Conservation (phyloP, 163 green algal genomes). For the Scenedesmus sp. region DNA sequence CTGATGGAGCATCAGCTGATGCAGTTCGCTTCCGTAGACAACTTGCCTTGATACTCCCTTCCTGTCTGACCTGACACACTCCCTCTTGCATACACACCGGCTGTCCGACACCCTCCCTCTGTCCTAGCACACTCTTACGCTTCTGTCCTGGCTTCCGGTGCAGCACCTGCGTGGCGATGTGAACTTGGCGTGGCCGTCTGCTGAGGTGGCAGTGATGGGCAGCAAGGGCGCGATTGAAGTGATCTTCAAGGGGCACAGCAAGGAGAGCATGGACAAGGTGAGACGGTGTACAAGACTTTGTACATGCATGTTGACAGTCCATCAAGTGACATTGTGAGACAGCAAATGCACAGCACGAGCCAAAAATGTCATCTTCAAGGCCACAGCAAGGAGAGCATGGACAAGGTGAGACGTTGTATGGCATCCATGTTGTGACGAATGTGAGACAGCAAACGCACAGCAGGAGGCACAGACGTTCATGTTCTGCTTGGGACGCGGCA, state of each 20-base stretch:
- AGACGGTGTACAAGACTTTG: too few relatives aligned
- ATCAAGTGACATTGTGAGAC: too few relatives aligned
- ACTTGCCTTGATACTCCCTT: too few relatives aligned
- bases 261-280: slow-evolving; percentile 26
- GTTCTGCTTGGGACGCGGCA: too few relatives aligned
- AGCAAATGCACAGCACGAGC: too few relatives aligned
- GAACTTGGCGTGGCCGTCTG: slow-evolving; percentile 80
- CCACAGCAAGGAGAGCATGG: neutral
- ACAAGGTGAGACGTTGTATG: neutral
- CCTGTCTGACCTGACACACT: too few relatives aligned
- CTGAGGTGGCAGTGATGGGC: slow-evolving; percentile 86
- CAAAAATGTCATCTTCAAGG: too few relatives aligned
- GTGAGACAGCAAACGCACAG: too few relatives aligned
- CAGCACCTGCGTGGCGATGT: slow-evolving; percentile 79
- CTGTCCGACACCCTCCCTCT: neutral
- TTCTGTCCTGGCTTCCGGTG: neutral
- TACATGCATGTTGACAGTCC: too few relatives aligned
- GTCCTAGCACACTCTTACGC: slow-evolving; percentile 57
- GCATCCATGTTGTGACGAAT: neutral
- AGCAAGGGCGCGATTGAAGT: slow-evolving; percentile 79
- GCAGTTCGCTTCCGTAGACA: neutral
- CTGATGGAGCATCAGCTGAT: neutral
- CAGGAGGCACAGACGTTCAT: too few relatives aligned
- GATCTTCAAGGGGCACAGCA: slow-evolving; percentile 62
- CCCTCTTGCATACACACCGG: too few relatives aligned